Evolutionary conservation across 495 filamentous ascomycete species (phyloP), one percentile per base, ranked within the genome.

Genomic region (Tricharina praecox): DNA sequence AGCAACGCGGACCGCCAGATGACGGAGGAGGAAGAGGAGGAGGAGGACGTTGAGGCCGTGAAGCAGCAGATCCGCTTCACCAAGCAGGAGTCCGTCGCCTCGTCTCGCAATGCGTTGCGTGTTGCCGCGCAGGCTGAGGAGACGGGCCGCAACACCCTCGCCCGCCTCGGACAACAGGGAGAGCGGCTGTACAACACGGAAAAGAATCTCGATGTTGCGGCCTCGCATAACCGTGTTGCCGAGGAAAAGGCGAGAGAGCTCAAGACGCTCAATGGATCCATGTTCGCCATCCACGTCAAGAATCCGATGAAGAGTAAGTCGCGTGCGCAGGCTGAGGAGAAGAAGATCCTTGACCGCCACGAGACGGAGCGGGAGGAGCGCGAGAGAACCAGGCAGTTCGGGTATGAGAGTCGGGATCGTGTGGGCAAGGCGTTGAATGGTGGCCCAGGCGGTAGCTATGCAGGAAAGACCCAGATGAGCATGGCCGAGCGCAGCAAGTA

Each of bases 101-200:
- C 79, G 0, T 79, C 80, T 2, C 70, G 75, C 3, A 85, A 83
- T 60, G 75, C 78, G 1, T 65, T 81, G 9, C 69, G 73, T 1
- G 69, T 77, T 39, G 79, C 75, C 3, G 70, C 71, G 10, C 74
- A 84, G 60, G 75, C 80, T 1, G 73, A 82, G 51, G 77, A 86
- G 50, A 77, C 75, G n/a, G 79, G 78, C 21, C 68, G 73, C 13
- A 69, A 71, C 36, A 87, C 79, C 0, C 65, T 86, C 10, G 76
- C 71, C 18, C 70, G 78, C 32, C 75, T 92, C 7, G 79, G 78
- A 32, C 72, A 68, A 7, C 84, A 93, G 60, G 74, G 76, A 49
- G 84, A 92, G 50, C 70, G 75, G 3, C 72, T 92, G 35, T 76
- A 90, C 62, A 79, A 85, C 53, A 79, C 80, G 1, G 81, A 87